A percentile compares a stretch with the other conserved stretches of the same genome.
Evolutionary conservation across 2,329 filamentous ascomycete species (phyloP).

Genomic region (Tolypocladium pustulatum): DNA sequence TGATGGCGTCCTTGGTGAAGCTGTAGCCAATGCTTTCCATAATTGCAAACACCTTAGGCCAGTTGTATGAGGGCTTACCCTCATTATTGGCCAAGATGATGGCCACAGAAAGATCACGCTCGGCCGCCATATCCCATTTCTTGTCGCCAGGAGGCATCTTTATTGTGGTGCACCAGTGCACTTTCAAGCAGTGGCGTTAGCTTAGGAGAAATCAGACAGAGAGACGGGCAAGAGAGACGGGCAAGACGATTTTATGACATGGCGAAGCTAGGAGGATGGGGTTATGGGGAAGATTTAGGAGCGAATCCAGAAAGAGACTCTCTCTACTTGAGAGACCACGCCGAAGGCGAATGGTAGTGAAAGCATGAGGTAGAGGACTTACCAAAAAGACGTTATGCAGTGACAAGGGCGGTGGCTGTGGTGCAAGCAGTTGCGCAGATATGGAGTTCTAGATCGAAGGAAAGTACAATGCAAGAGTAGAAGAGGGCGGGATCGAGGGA

Average conservation of each 20-base stretch:
- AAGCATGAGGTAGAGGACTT: neutral
- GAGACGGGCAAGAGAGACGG: no score
- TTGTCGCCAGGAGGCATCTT: slow-evolving; percentile 19
- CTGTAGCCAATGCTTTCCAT: slow-evolving; percentile 22
- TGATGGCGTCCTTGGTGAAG: slow-evolving; percentile 28
- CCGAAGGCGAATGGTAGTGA: no score
- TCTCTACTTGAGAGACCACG: neutral
- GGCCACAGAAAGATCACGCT: slow-evolving; percentile 27
- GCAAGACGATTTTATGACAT: no score
- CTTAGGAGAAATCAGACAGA: no score
- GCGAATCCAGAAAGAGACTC: neutral
- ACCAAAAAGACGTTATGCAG: neutral
- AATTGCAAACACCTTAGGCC: slow-evolving; percentile 17
- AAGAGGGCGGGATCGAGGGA: neutral
- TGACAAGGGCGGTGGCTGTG: neutral
- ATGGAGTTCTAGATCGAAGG: neutral
- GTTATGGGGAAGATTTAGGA: neutral
- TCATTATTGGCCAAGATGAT: slow-evolving; percentile 18
- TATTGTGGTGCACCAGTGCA: neutral
- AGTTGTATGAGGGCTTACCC: slow-evolving; percentile 19
- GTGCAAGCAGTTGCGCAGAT: neutral
- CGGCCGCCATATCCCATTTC: slow-evolving; percentile 25
- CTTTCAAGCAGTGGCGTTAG: neutral
- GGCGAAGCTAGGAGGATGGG: neutral
- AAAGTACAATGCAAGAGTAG: neutral